Evolutionary conservation across 768 basidiomycete genomes (phyloP).

Genomic region (Boletus vinaceobasis): DNA sequence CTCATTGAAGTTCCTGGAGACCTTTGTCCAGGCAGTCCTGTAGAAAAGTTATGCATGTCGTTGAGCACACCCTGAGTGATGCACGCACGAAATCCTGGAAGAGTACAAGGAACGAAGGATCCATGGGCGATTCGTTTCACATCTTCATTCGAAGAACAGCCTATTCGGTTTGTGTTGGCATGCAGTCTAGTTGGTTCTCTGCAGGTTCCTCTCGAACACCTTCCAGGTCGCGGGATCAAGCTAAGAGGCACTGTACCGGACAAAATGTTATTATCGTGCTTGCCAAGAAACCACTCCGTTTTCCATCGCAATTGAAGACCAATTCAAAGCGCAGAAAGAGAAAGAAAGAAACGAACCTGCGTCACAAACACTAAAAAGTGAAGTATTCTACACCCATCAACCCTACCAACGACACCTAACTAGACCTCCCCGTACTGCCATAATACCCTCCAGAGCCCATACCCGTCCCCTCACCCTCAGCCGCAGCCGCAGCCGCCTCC

Average conservation of each 20-base stretch:
- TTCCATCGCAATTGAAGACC: not conserved
- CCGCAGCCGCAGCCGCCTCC: conserved; percentile 20
- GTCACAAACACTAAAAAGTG: not conserved
- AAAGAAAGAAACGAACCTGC: not conserved
- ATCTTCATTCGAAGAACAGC: not conserved
- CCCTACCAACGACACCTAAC: not conserved
- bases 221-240: not conserved
- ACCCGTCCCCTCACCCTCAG: not conserved
- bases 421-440: not conserved
- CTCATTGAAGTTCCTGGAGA: too few species aligned
- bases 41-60: too few species aligned
- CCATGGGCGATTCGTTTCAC: not conserved
- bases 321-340: not conserved
- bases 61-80: not conserved
- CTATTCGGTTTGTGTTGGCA: not conserved
- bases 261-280: not conserved
- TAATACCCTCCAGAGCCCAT: not conserved
- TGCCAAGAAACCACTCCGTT: too few species aligned
- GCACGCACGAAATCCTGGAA: not conserved
- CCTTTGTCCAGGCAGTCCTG: too few species aligned
- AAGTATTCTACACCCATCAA: not conserved
- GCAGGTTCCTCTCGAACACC: too few species aligned
- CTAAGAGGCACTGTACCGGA: not conserved
- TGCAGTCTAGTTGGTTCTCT: too few species aligned
- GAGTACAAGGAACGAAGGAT: too few species aligned